phyloP scores from a whole-genome alignment of 2,329 filamentous ascomycete species.

The Chaetomium strumarium region DNA sequence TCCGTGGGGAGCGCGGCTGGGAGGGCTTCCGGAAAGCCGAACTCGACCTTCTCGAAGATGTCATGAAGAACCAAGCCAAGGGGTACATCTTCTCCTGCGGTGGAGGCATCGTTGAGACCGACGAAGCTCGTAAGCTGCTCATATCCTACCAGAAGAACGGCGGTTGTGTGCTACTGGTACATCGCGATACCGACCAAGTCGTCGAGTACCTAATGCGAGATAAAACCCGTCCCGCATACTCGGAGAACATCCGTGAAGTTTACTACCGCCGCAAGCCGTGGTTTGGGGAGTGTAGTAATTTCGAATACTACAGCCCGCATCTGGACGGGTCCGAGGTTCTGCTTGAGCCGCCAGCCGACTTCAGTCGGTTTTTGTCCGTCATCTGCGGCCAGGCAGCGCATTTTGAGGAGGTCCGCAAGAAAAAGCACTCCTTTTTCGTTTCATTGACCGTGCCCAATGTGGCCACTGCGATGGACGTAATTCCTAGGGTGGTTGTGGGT shows the following conservation, averaged over 20 bases:
- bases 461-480: slow-evolving; percentile 52
- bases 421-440: slow-evolving; percentile 83
- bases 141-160: slow-evolving; percentile 66
- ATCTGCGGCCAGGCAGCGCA: slow-evolving; percentile 59
- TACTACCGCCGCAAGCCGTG: slow-evolving; percentile 84
- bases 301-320: slow-evolving; percentile 82
- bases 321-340: slow-evolving; percentile 37
- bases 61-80: slow-evolving; percentile 66
- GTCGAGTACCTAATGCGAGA: slow-evolving; percentile 85
- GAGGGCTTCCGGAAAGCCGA: slow-evolving; percentile 80
- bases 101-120: slow-evolving; percentile 84
- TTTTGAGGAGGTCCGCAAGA: slow-evolving; percentile 51
- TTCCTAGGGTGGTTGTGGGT: slow-evolving; percentile 72
- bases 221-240: slow-evolving; percentile 85
- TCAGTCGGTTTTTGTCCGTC: slow-evolving; percentile 64
- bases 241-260: slow-evolving; percentile 85
- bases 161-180: slow-evolving; percentile 80
- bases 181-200: slow-evolving; percentile 80
- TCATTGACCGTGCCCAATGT: slow-evolving; percentile 80
- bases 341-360: slow-evolving; percentile 55
- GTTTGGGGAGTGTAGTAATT: slow-evolving; percentile 90
- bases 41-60: slow-evolving; percentile 63
- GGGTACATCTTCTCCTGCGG: slow-evolving; percentile 89
- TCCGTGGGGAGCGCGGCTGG: slow-evolving; percentile 69
- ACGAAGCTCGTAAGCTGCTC: slow-evolving; percentile 71